phyloP scores from a whole-genome alignment of 768 basidiomycete genomes.

The Termitomyces sp. region DNA sequence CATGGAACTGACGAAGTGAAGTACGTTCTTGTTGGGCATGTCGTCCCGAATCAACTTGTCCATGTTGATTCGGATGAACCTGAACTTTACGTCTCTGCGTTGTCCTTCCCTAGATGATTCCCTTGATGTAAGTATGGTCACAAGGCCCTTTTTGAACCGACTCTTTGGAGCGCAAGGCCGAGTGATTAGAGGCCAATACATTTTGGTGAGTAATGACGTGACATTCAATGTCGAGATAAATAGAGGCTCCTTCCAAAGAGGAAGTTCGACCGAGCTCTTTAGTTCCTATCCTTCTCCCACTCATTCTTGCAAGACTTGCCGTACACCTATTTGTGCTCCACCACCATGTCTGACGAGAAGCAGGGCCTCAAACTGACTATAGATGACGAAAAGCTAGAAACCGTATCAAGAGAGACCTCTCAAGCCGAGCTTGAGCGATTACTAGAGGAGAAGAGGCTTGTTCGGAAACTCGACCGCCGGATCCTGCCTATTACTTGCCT shows the following conservation, averaged over 20 bases:
- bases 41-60: not conserved
- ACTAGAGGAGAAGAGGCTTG: constrained; percentile 28
- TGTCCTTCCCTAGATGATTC: not conserved
- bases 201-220: constrained; percentile 22
- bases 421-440: constrained; percentile 7
- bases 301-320: not conserved
- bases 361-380: constrained; percentile 8
- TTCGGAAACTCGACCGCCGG: constrained; percentile 59
- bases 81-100: not conserved
- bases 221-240: constrained; percentile 8
- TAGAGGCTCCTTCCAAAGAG: not conserved
- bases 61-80: constrained; percentile 1
- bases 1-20: too few species aligned
- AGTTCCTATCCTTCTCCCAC: constrained; percentile 1
- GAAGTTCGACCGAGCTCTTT: constrained; percentile 1
- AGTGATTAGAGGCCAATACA: constrained; percentile 15
- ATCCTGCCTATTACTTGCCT: constrained; percentile 69
- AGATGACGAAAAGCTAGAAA: constrained; percentile 26
- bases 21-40: too few species aligned
- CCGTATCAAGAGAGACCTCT: constrained; percentile 11
- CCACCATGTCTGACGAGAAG: constrained; percentile 6
- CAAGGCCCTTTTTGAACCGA: constrained; percentile 14
- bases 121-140: constrained; percentile 12
- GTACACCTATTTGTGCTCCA: not conserved
- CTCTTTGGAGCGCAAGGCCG: constrained; percentile 14